phyloP scores from a whole-genome alignment of 768 basidiomycete species.

The Sarcodon aspratus region DNA sequence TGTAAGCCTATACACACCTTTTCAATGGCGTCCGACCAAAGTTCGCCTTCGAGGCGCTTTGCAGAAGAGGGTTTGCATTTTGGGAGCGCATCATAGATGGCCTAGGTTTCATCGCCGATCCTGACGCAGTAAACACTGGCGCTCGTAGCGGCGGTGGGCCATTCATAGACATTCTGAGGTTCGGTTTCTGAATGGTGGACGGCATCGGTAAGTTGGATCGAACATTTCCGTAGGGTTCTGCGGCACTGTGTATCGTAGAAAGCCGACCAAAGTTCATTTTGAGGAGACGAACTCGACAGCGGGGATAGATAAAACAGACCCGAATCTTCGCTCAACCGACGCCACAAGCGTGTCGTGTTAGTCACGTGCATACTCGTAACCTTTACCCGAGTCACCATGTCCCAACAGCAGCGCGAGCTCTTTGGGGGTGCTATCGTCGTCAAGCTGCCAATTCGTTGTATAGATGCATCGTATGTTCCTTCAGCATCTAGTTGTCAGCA shows the following conservation, averaged over 20 bases:
- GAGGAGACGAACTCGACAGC: not conserved
- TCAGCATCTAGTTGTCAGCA: not conserved
- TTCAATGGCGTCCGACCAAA: constrained; percentile 66
- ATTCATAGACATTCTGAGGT: constrained; percentile 61
- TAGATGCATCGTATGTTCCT: not conserved
- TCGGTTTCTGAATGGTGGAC: constrained; percentile 61
- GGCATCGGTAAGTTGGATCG: constrained; percentile 66
- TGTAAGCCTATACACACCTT: constrained; percentile 31
- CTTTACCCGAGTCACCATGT: constrained; percentile 1
- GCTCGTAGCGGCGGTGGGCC: constrained; percentile 59
- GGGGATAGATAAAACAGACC: constrained; percentile 3
- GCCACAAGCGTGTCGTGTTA: constrained; percentile 8
- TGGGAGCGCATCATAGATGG: constrained; percentile 64
- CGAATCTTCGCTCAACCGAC: constrained; percentile 4
- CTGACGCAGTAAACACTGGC: constrained; percentile 20
- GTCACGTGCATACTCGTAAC: constrained; percentile 6
- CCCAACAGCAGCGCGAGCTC: not conserved
- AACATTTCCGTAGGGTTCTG: constrained; percentile 34
- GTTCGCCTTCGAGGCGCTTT: constrained; percentile 56
- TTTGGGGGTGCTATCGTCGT: not conserved
- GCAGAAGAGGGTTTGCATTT: constrained; percentile 53
- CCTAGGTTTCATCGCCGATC: constrained; percentile 39
- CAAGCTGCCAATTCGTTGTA: not conserved
- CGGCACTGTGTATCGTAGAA: constrained; percentile 43
- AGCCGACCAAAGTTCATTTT: constrained; percentile 31